A percentile compares a stretch with the other conserved stretches of the same genome.
phyloP scores from a whole-genome alignment of 306 rosid genomes.

The Herpetospermum pedunculosum region DNA sequence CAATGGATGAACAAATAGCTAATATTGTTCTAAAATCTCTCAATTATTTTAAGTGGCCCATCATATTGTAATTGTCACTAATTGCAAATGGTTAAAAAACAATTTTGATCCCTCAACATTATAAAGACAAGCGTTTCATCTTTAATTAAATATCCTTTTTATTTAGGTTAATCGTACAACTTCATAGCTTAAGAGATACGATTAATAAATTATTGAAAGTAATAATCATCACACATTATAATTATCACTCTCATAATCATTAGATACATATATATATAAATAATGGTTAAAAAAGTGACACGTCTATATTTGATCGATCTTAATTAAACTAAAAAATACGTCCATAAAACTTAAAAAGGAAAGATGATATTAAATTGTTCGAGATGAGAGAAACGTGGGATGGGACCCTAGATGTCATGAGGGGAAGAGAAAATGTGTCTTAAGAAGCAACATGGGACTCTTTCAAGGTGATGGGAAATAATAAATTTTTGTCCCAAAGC shows the following conservation, averaged over 20 bases:
- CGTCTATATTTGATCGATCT: not conserved
- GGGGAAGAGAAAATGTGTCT: not conserved
- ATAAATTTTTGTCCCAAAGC: constrained; percentile 7
- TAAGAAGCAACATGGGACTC: constrained; percentile 5
- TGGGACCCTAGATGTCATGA: not conserved
- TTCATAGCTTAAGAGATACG: not conserved
- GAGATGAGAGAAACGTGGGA: not conserved
- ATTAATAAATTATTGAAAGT: not conserved
- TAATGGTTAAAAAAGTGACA: not conserved
- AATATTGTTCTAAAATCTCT: no score
- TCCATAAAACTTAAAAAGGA: not conserved
- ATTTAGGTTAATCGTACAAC: not conserved
- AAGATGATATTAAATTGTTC: no score
- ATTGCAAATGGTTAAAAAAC: no score
- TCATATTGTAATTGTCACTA: no score
- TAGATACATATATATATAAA: not conserved
- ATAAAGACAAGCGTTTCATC: no score
- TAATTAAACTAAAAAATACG: not conserved
- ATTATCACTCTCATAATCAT: not conserved
- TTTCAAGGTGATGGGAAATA: constrained; percentile 7
- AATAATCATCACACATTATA: not conserved
- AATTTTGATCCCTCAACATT: no score
- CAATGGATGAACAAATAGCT: no score
- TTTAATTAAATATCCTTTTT: not conserved
- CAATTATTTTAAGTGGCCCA: no score